These are phyloP conservation scores for Mortierella polycephala DNA, from an alignment of 371 early-diverging fungal genomes.

Conservation along the genomic window DNA sequence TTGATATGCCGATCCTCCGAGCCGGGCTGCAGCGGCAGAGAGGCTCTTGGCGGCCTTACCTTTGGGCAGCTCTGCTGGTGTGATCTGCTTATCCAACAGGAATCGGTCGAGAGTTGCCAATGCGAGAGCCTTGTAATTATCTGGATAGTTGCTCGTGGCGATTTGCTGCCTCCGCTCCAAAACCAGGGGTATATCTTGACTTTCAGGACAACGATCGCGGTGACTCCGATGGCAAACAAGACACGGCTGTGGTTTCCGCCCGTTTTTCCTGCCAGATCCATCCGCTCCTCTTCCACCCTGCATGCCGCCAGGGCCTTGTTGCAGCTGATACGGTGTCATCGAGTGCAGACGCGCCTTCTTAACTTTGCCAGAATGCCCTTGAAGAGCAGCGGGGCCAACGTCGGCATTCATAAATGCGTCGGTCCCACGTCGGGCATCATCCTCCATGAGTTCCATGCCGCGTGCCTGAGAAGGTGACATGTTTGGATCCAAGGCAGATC, in stretches of 20 bases:
- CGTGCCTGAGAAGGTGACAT: constrained; percentile 18
- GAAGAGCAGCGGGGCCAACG: constrained; percentile 13
- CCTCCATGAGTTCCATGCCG: constrained; percentile 26
- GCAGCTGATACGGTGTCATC: constrained; percentile 32
- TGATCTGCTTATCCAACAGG: constrained; percentile 45
- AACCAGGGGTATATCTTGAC: constrained; percentile 51
- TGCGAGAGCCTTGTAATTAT: constrained; percentile 38
- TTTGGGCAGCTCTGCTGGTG: constrained; percentile 34
- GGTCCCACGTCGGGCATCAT: constrained; percentile 17
- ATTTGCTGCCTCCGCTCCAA: constrained; percentile 52
- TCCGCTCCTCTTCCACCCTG: constrained; percentile 17
- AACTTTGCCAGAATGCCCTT: constrained; percentile 22
- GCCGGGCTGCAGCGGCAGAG: constrained; percentile 41
- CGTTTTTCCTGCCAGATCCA: constrained; percentile 22
- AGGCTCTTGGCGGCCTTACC: constrained; percentile 31
- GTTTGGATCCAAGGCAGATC: constrained; percentile 23
- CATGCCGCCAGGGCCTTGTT: constrained; percentile 2
- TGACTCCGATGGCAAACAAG: constrained; percentile 45
- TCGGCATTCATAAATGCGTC: constrained; percentile 6
- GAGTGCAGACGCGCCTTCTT: constrained; percentile 39
- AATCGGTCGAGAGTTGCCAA: constrained; percentile 35
- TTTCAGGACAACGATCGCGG: constrained; percentile 50
- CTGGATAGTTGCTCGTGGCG: constrained; percentile 49
- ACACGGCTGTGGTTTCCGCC: constrained; percentile 37
- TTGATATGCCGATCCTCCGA: constrained; percentile 45